Base-by-base conservation (phyloP, 2,329 filamentous ascomycete genomes). In the Periconia sp. region DNA sequence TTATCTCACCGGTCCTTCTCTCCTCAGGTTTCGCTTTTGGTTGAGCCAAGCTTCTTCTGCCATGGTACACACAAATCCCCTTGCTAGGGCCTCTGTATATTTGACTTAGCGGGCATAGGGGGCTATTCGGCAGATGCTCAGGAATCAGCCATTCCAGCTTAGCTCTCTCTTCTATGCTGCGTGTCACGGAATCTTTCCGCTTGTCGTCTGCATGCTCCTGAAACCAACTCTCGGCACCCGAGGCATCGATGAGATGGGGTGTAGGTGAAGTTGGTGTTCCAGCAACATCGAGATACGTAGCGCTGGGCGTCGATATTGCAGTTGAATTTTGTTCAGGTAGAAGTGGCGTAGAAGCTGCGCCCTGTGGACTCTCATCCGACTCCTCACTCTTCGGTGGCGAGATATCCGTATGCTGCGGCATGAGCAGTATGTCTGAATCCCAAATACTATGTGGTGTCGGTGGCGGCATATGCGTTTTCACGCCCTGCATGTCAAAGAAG, bases 51-150 rank as follows among this genome's bases (percentile, higher is more conserved):
- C 16, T 41, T 19, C 21, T 56, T 34, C 59, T 43, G 15, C 69
- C 69, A 61, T 78, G 75, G 58, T 66, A 74, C 23, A 70, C 64
- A 46, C 74, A 78, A 26, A 72, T 54, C 3, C 68, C 73, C 13
- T 46, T 64, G 5, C 67, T 69, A 7, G 64, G 61, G 8, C 69
- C 66, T 9, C 48, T 48, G 45, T 77, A 72, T 43, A 67, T 71
- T 10, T 59, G 52, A 50, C 68, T 65, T 12, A 72, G 57, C 5
- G 75, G 74, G 55, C 75, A 77, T 3, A 77, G 46, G 6, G 73
- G 73, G 40, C 70, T 73, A 5, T 43, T 66, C 1, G 71, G 70
- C 5, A 76, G 45, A 52, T 78, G 75, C 49, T 77, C 75, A 2
- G 74, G 73, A 1, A 72, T 48, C 12, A 72, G 56, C 55, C 73